phyloP scores from a whole-genome alignment of 805 yeast genomes.

The Huiozyma naganishii region DNA sequence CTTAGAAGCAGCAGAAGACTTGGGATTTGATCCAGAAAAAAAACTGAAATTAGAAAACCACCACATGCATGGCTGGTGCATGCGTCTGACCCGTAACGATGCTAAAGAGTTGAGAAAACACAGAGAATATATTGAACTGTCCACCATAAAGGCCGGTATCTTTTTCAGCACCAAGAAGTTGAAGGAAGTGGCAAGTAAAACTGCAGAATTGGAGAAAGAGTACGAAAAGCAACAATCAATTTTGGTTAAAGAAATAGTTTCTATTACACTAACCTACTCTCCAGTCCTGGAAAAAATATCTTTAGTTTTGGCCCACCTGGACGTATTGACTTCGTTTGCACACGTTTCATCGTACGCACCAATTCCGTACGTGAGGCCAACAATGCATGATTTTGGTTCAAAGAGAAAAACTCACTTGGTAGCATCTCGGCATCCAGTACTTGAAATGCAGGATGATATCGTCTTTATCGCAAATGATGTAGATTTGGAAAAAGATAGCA shows the following conservation, averaged over 20 bases:
- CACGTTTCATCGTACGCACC: conserved; percentile 78
- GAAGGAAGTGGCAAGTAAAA: conserved; percentile 47
- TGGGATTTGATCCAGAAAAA: conserved; percentile 74
- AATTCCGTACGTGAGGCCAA: conserved; percentile 67
- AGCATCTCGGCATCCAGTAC: conserved; percentile 89
- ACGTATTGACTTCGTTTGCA: conserved; percentile 79
- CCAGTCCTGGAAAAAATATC: conserved; percentile 67
- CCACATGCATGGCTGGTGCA: conserved; percentile 85
- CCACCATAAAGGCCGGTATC: conserved; percentile 92
- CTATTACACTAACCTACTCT: conserved; percentile 70
- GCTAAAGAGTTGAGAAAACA: conserved; percentile 59
- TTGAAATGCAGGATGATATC: conserved; percentile 85
- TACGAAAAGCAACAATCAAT: conserved; percentile 68
- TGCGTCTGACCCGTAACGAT: conserved; percentile 84
- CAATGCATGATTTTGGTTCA: conserved; percentile 39
- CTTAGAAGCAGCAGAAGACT: conserved; percentile 54
- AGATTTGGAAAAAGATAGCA: conserved; percentile 40
- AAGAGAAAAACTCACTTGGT: conserved; percentile 45
- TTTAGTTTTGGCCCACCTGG: conserved; percentile 56
- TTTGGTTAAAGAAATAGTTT: conserved; percentile 72
- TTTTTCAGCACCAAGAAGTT: conserved; percentile 71
- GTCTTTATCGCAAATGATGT: conserved; percentile 90
- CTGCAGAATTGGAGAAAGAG: conserved; percentile 46
- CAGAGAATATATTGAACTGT: conserved; percentile 60
- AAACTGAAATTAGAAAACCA: conserved; percentile 85